phyloP scores from a whole-genome alignment of 2,329 filamentous ascomycete species.

The Calonectria honghensis region DNA sequence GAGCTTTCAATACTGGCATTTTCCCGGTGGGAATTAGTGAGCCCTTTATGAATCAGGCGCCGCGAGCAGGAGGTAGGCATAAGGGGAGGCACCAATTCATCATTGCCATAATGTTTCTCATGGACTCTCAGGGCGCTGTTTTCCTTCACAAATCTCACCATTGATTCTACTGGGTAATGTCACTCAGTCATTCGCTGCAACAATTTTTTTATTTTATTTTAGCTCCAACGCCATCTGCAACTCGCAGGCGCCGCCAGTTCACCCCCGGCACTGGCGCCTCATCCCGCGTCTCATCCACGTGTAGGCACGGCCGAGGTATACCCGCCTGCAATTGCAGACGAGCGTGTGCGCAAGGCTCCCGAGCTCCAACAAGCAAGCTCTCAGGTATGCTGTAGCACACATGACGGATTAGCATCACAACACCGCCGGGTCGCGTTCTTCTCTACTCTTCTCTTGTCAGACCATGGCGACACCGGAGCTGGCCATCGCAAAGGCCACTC shows the following conservation, averaged over 20 bases:
- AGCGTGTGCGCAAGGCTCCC: slow-evolving; percentile 12
- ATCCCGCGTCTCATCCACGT: slow-evolving; percentile 28
- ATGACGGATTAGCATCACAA: slow-evolving; percentile 22
- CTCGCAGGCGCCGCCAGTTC: slow-evolving; percentile 13
- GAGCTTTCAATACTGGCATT: background rate
- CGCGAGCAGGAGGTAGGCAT: background rate
- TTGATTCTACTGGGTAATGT: background rate
- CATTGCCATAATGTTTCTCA: background rate
- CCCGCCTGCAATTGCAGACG: slow-evolving; percentile 17
- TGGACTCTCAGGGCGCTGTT: background rate
- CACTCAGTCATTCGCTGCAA: background rate
- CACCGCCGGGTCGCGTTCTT: background rate
- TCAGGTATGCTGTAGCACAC: slow-evolving; percentile 22
- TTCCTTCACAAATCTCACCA: no score
- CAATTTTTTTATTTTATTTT: slow-evolving; percentile 3
- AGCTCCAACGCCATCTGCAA: slow-evolving; percentile 24
- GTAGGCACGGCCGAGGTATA: slow-evolving; percentile 33
- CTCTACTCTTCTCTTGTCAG: slow-evolving; percentile 6
- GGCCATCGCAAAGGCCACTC: slow-evolving; percentile 86
- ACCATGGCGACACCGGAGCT: slow-evolving; percentile 81
- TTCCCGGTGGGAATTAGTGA: background rate
- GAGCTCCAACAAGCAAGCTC: slow-evolving; percentile 28
- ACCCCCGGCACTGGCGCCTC: slow-evolving; percentile 24
- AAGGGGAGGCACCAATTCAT: background rate
- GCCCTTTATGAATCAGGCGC: no score